Evolutionary conservation across 257 asterid genomes (phyloP).

Genomic region (Thymus quinquecostatus): DNA sequence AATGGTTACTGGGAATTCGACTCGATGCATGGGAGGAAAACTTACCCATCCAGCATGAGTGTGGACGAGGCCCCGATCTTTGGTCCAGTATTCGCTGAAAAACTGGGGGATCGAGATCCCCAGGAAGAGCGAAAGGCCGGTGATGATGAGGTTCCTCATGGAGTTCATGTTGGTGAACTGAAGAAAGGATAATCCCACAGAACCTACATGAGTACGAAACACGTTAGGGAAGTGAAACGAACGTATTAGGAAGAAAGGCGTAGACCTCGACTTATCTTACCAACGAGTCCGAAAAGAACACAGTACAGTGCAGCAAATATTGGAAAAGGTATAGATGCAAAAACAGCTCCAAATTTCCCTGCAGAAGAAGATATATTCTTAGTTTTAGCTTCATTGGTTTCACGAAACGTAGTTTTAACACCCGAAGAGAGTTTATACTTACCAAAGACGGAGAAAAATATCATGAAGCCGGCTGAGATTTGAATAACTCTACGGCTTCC

Average conservation of each 20-base stretch:
- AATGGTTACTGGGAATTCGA: too few species aligned
- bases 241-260: neutral
- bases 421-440: neutral
- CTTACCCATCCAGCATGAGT: conserved; percentile 95
- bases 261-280: conserved; percentile 44
- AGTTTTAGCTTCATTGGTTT: neutral
- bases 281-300: conserved; percentile 89
- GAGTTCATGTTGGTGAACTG: conserved; percentile 96
- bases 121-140: conserved; percentile 85
- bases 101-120: conserved; percentile 92
- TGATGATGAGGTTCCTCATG: conserved; percentile 86
- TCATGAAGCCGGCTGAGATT: conserved; percentile 89
- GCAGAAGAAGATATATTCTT: conserved; percentile 29
- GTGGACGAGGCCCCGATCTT: conserved; percentile 66
- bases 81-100: conserved; percentile 62
- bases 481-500: conserved; percentile 98
- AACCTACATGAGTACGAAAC: conserved; percentile 51
- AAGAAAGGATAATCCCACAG: conserved; percentile 90
- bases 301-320: conserved; percentile 89
- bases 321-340: conserved; percentile 88
- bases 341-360: conserved; percentile 97
- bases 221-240: conserved; percentile 10
- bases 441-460: conserved; percentile 83
- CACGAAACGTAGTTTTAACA: neutral
- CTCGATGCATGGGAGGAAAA: neutral